A percentile compares a stretch with the other conserved stretches of the same genome.
Conservation (phyloP, 345 rosid species). For the Eucalyptus paniculata region DNA sequence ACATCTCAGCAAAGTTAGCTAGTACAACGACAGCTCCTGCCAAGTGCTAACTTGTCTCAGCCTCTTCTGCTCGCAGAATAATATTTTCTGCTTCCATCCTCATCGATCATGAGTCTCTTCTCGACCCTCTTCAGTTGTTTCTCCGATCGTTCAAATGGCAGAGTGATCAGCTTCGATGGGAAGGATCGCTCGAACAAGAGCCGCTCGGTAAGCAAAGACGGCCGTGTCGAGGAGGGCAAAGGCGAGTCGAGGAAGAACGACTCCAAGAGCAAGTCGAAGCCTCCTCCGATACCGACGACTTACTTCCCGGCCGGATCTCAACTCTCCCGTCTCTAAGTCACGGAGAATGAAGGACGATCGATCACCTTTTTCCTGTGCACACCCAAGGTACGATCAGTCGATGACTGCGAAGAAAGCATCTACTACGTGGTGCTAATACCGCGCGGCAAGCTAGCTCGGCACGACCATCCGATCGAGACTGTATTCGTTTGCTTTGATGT, state of each 20-base stretch:
- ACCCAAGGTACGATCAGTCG: background rate
- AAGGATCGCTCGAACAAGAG: too few relatives aligned
- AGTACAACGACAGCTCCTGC: background rate
- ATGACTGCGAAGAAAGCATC: background rate
- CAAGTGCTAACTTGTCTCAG: background rate
- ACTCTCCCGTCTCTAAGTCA: background rate
- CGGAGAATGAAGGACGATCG: background rate
- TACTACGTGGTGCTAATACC: background rate
- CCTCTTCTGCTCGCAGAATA: background rate
- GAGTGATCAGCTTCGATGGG: background rate
- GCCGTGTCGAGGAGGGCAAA: background rate
- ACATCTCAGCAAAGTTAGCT: background rate
- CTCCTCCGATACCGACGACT: background rate
- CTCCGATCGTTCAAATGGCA: background rate
- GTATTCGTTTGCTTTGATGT: background rate
- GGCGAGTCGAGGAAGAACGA: background rate
- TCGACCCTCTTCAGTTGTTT: background rate
- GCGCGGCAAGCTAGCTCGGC: background rate
- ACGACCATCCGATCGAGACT: background rate
- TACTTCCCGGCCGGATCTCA: conserved; percentile 4
- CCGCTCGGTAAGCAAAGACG: too few relatives aligned
- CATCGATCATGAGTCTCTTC: background rate
- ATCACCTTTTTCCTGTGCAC: background rate
- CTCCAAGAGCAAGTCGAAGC: background rate
- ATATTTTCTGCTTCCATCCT: too few relatives aligned